A percentile compares a stretch with the other conserved stretches of the same genome.
These are phyloP conservation scores for Fibroporia radiculosa DNA, from an alignment of 768 basidiomycete genomes.

Conservation along the genomic window DNA sequence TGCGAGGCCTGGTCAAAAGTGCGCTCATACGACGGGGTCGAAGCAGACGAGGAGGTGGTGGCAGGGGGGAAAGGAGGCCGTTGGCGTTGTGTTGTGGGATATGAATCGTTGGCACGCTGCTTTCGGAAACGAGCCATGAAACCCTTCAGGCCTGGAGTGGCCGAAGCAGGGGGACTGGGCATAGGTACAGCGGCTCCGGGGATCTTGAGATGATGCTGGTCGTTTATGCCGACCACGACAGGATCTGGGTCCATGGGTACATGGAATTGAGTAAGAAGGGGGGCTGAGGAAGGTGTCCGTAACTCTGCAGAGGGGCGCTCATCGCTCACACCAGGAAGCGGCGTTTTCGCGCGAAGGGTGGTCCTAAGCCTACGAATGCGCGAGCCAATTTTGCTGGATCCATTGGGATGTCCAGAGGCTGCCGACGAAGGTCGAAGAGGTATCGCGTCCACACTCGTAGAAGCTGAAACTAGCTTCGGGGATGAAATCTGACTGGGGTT, in stretches of 20 bases:
- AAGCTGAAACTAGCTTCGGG: slow-evolving; percentile 32
- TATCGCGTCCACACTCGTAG: slow-evolving; percentile 29
- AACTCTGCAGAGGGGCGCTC: slow-evolving; percentile 36
- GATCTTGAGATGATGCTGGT: slow-evolving; percentile 48
- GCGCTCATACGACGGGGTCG: slow-evolving; percentile 6
- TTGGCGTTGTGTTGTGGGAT: slow-evolving; percentile 5
- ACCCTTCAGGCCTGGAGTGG: slow-evolving; percentile 67
- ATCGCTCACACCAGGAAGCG: slow-evolving; percentile 39
- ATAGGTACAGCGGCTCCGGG: slow-evolving; percentile 27
- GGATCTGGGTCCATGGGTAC: slow-evolving; percentile 19
- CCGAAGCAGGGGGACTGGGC: slow-evolving; percentile 60
- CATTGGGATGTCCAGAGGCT: slow-evolving; percentile 10
- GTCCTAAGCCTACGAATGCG: slow-evolving; percentile 68
- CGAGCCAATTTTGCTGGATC: slow-evolving; percentile 47
- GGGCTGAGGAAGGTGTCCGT: slow-evolving; percentile 30
- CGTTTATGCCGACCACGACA: slow-evolving; percentile 35
- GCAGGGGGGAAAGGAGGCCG: not conserved
- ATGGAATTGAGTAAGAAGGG: slow-evolving; percentile 21
- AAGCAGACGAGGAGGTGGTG: slow-evolving; percentile 7
- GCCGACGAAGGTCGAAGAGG: slow-evolving; percentile 19
- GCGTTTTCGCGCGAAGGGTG: slow-evolving; percentile 51
- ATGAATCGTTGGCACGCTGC: slow-evolving; percentile 19
- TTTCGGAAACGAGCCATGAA: slow-evolving; percentile 75
- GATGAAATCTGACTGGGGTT: slow-evolving; percentile 31
- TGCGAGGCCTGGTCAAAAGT: slow-evolving; percentile 3